Evolutionary conservation across 352 stramenopile genomes (phyloP), one percentile per base, ranked within the genome.

Genomic region (Halophytophthora batemanensis): DNA sequence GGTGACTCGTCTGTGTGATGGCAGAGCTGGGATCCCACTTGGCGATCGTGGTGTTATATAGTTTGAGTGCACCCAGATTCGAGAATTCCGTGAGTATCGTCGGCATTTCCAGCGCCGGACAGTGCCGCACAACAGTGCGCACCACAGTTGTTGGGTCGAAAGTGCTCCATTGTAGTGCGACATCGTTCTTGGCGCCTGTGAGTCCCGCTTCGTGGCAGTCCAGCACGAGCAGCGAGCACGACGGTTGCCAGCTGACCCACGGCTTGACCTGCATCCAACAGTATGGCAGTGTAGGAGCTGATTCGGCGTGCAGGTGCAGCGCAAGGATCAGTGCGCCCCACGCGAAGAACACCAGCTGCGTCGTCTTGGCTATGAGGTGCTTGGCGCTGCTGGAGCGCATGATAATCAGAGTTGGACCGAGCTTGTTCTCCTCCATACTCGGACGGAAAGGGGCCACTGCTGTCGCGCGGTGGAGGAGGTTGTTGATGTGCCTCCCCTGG

Each of bases 31-130:
- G 40, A 8, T 53, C 28, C 57, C 56, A 70, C 13, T 13, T 46
- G 4, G 28, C 39, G 35, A 70, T 56, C 6, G 52, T 70, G 10
- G 49, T 45, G 35, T 66, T 66, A 34, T 70, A 70, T 11, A 70
- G 37, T 41, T 70, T 66, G 3, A 70, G 22, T 13, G 23, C 29
- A n/a, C 59, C 47, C 34, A 67, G 18, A 10, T 17, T 22, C 8
- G 37, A 50, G 22, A 63, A 51, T 10, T 39, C 10, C 35, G 22
- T 53, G 7, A 67, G 13, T 6, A 31, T 29, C 2, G 29, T 12
- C 1, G 59, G 53, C 22, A 67, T 29, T 18, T 66, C 33, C 17
- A 67, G 42, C 2, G 11, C 14, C 1, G 39, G 43, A 8, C 59
- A 66, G 19, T 66, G 59, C 7, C 43, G 40, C 18, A 62, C 19